Evolutionary conservation across 345 rosid species (phyloP).

Genomic region (Salix arbutifolia): DNA sequence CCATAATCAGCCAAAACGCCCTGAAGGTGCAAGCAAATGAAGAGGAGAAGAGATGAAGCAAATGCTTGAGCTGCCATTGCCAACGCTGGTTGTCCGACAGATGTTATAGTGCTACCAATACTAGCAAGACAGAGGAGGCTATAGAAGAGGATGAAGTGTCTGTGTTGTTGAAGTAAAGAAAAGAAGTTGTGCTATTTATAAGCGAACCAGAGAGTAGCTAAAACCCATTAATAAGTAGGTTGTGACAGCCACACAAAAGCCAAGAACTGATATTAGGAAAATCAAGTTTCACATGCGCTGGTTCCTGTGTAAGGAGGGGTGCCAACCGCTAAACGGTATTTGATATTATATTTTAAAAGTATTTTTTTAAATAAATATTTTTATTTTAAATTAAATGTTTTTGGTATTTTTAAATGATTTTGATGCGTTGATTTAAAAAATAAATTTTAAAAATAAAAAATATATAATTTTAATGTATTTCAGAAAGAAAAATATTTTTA

Average conservation of each 20-base stretch:
- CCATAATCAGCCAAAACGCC: conserved; percentile 25
- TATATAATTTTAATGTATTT: too few relatives aligned
- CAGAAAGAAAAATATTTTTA: rapidly evolving
- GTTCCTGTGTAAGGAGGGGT: neutral
- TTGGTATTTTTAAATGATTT: too few relatives aligned
- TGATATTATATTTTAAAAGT: too few relatives aligned
- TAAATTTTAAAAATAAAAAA: too few relatives aligned
- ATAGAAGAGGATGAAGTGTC: neutral
- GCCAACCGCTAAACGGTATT: conserved; percentile 13
- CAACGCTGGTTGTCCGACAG: neutral
- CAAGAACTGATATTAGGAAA: conserved; percentile 1
- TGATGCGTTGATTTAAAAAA: too few relatives aligned
- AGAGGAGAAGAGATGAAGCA: conserved; percentile 4
- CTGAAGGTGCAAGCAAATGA: conserved; percentile 7
- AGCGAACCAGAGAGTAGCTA: conserved; percentile 1
- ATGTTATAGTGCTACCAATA: neutral
- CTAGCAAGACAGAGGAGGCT: neutral
- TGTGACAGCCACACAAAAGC: neutral
- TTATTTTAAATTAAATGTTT: too few relatives aligned
- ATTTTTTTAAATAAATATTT: too few relatives aligned
- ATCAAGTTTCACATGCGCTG: conserved; percentile 17
- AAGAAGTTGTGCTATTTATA: conserved; percentile 17
- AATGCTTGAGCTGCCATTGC: conserved; percentile 24
- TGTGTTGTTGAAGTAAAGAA: neutral
- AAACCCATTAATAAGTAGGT: neutral